A percentile compares a stretch with the other conserved stretches of the same genome.
These are phyloP conservation scores for Xenoacremonium recifei DNA, from an alignment of 2,329 filamentous ascomycete genomes.

Conservation along the genomic window DNA sequence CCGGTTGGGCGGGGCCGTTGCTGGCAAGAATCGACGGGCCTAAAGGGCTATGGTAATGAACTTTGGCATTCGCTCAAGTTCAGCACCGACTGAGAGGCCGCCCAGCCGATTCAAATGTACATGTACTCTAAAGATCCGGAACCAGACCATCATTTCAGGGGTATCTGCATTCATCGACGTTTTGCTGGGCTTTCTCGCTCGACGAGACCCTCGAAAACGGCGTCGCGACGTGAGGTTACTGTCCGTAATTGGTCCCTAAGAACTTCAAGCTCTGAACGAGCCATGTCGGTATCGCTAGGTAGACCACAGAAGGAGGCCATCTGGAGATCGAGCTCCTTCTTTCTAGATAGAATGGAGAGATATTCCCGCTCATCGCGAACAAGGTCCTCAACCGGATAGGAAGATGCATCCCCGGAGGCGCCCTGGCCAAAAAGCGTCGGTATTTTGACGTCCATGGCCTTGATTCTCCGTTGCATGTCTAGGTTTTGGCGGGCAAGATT, in stretches of 20 bases:
- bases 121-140: too few relatives aligned
- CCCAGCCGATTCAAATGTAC: too few relatives aligned
- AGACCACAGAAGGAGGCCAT: constrained; percentile 68
- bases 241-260: constrained; percentile 62
- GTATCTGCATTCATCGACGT: constrained; percentile 24
- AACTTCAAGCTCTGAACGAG: constrained; percentile 67
- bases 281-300: constrained; percentile 67
- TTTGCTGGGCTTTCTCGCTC: constrained; percentile 58
- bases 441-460: constrained; percentile 63
- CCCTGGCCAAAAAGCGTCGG: constrained; percentile 57
- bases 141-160: not conserved
- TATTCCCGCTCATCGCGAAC: constrained; percentile 58
- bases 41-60: too few relatives aligned
- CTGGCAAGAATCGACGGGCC: constrained; percentile 59
- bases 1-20: constrained; percentile 67
- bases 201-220: constrained; percentile 71
- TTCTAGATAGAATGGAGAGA: constrained; percentile 53
- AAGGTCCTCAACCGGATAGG: constrained; percentile 57
- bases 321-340: constrained; percentile 60
- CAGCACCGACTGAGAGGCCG: too few relatives aligned
- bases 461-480: constrained; percentile 69
- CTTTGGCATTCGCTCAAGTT: too few relatives aligned
- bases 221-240: constrained; percentile 64
- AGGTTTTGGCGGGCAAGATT: constrained; percentile 68
- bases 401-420: constrained; percentile 31